Conservation (phyloP, 306 rosid genomes). For the Bauhinia variegata region DNA sequence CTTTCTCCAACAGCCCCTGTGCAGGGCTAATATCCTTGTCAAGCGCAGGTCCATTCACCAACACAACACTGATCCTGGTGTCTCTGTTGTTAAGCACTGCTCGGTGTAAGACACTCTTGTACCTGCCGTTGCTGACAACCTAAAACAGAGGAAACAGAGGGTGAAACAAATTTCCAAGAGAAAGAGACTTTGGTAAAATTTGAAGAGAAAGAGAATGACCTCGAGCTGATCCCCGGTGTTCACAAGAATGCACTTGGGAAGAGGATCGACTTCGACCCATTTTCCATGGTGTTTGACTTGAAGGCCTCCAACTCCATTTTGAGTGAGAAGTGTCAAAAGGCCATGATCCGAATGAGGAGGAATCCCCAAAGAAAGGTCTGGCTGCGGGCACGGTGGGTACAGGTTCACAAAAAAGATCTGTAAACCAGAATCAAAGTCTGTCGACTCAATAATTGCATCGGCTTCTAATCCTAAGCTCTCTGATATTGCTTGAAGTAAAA, state of each 20-base stretch:
- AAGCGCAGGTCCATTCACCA: constrained; percentile 20
- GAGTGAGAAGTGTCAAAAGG: constrained; percentile 39
- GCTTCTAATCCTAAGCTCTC: constrained; percentile 39
- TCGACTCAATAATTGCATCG: neutral
- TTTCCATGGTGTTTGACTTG: constrained; percentile 41
- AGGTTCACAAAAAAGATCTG: constrained; percentile 31
- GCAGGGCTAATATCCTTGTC: constrained; percentile 16
- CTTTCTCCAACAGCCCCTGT: constrained; percentile 3
- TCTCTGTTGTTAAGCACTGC: constrained; percentile 20
- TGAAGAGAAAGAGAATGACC: constrained; percentile 15
- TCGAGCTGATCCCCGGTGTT: constrained; percentile 49
- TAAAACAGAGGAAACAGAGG: neutral
- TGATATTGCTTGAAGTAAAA: constrained; percentile 38
- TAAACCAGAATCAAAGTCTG: constrained; percentile 29
- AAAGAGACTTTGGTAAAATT: neutral
- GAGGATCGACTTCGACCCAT: constrained; percentile 41
- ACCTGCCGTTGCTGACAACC: constrained; percentile 23
- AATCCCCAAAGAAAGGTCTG: constrained; percentile 43
- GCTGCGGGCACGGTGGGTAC: constrained; percentile 53
- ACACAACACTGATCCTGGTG: constrained; percentile 16
- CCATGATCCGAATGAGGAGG: constrained; percentile 49
- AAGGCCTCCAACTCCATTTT: constrained; percentile 47
- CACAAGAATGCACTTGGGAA: constrained; percentile 39
- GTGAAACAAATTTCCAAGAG: neutral
- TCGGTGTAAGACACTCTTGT: constrained; percentile 29